Evolutionary conservation across 1,139 yeast species (phyloP).

Genomic region (Yamadazyma songkhlaensis): DNA sequence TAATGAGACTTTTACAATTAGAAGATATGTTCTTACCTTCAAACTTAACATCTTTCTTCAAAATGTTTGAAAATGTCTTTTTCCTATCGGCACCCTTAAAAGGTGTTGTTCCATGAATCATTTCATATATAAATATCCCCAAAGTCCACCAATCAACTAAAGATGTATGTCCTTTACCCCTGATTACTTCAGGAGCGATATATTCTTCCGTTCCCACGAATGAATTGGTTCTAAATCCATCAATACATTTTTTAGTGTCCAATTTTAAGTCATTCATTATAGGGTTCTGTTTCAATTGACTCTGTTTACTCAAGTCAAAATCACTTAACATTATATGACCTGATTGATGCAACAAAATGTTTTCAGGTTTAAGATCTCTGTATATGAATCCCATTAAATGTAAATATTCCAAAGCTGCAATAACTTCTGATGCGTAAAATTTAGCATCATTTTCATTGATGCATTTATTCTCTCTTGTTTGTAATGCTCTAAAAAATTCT

Average conservation of each 20-base stretch:
- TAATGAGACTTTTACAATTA: constrained; percentile 73
- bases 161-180: constrained; percentile 95
- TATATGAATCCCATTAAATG: constrained; percentile 96
- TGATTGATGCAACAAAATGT: constrained; percentile 86
- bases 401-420: constrained; percentile 93
- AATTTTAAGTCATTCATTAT: constrained; percentile 34
- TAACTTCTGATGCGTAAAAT: constrained; percentile 95
- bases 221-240: constrained; percentile 93
- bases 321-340: constrained; percentile 98
- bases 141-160: constrained; percentile 99
- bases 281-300: constrained; percentile 36
- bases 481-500: constrained; percentile 94
- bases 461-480: constrained; percentile 84
- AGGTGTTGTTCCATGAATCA: constrained; percentile 94
- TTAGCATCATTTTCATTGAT: constrained; percentile 85
- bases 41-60: constrained; percentile 80
- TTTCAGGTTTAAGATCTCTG: constrained; percentile 93
- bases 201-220: constrained; percentile 98
- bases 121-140: constrained; percentile 87
- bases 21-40: constrained; percentile 49
- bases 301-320: constrained; percentile 91
- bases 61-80: constrained; percentile 81
- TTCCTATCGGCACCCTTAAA: constrained; percentile 89
- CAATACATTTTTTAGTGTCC: constrained; percentile 92
- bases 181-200: constrained; percentile 95